Evolutionary conservation across 768 basidiomycete genomes (phyloP).

Genomic region (Multifurca ochricompacta): DNA sequence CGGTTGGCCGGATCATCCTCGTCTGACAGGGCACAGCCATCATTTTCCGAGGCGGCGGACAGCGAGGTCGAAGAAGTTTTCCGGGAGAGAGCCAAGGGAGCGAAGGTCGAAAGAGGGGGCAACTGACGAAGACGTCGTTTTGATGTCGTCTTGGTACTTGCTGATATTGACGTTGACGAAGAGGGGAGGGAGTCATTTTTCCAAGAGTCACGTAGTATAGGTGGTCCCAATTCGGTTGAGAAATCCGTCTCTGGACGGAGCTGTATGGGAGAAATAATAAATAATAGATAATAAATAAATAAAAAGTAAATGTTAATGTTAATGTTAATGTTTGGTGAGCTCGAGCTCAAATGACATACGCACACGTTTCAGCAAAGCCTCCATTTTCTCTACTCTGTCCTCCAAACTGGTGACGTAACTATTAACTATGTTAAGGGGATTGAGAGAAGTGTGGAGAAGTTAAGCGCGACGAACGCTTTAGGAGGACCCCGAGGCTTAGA

Average conservation of each 20-base stretch:
- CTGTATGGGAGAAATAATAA: slow-evolving; percentile 35
- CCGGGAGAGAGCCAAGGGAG: not conserved
- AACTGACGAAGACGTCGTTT: not conserved
- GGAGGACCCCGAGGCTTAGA: slow-evolving; percentile 35
- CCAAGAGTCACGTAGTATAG: slow-evolving; percentile 60
- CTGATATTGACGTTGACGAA: not conserved
- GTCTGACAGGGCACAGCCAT: not conserved
- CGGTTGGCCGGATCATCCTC: not conserved
- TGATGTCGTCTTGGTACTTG: slow-evolving; percentile 1
- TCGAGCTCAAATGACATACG: slow-evolving; percentile 19
- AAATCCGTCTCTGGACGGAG: slow-evolving; percentile 57
- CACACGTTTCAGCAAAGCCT: slow-evolving; percentile 31
- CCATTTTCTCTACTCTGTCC: slow-evolving; percentile 31
- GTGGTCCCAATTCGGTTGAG: slow-evolving; percentile 53
- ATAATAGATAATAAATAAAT: not conserved
- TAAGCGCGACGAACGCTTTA: slow-evolving; percentile 29
- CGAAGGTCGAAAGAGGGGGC: slow-evolving; percentile 5
- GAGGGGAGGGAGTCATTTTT: slow-evolving; percentile 28
- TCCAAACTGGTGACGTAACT: slow-evolving; percentile 32
- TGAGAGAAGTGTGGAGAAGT: not conserved
- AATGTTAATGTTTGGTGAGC: too few species aligned
- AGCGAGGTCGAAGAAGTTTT: not conserved
- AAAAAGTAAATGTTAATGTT: too few species aligned
- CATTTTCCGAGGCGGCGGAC: not conserved
- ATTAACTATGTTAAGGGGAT: not conserved